Evolutionary conservation across 1,284 basidiomycete genomes (phyloP).

Genomic region (Ganoderma multipileum): DNA sequence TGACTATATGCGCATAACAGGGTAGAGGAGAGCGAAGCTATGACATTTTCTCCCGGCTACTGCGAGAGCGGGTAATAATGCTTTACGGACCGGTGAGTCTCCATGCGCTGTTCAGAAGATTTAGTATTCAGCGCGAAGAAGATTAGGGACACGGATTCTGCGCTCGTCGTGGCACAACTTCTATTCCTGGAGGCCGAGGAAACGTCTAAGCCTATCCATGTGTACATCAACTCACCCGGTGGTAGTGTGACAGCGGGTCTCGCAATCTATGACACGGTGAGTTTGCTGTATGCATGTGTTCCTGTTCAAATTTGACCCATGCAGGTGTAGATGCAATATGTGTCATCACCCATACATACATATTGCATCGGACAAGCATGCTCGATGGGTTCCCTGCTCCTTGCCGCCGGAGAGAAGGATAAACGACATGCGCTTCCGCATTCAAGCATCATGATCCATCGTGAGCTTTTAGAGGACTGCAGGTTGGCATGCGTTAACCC

Average conservation of each 20-base stretch:
- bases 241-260: slow-evolving; percentile 93
- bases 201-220: slow-evolving; percentile 87
- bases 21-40: slow-evolving; percentile 93
- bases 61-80: slow-evolving; percentile 93
- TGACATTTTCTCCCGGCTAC: slow-evolving; percentile 91
- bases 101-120: slow-evolving; percentile 7
- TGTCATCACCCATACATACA: slow-evolving; percentile 92
- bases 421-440: slow-evolving; percentile 91
- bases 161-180: slow-evolving; percentile 87
- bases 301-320: slow-evolving; percentile 28
- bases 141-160: slow-evolving; percentile 87
- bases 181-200: slow-evolving; percentile 96
- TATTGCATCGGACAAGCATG: slow-evolving; percentile 94
- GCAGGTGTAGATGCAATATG: slow-evolving; percentile 81
- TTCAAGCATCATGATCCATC: slow-evolving; percentile 96
- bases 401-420: slow-evolving; percentile 87
- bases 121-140: slow-evolving; percentile 40
- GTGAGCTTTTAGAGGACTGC: slow-evolving; percentile 55
- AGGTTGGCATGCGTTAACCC: slow-evolving; percentile 13
- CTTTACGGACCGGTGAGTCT: slow-evolving; percentile 84
- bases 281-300: slow-evolving; percentile 23
- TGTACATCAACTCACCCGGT: slow-evolving; percentile 95
- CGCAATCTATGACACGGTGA: slow-evolving; percentile 93
- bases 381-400: slow-evolving; percentile 91
- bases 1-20: slow-evolving; percentile 46